Percentiles rank a stretch among this genome's conserved stretches.
phyloP scores from a whole-genome alignment of 306 rosid genomes.

The Fragaria vesca region DNA sequence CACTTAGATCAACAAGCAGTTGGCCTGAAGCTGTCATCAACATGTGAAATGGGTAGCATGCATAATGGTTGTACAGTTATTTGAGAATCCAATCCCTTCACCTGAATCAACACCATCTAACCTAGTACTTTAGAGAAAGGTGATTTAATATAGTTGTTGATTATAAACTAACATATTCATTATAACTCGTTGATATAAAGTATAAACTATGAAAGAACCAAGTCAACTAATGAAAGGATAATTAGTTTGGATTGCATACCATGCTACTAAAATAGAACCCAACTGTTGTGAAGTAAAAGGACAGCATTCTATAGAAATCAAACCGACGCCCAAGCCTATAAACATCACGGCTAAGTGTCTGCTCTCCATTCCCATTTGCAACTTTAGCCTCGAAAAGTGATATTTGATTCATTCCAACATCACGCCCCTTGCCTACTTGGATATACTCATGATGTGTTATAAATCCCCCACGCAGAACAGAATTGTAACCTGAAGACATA shows the following conservation, averaged over 20 bases:
- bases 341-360: conserved; percentile 96
- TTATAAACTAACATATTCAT: background rate
- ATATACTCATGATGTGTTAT: conserved; percentile 96
- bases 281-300: conserved; percentile 97
- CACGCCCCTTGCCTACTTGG: conserved; percentile 98
- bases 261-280: conserved; percentile 98
- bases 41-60: background rate
- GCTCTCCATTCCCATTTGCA: conserved; percentile 99
- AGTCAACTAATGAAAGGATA: background rate
- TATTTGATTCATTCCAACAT: conserved; percentile 97
- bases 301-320: conserved; percentile 92
- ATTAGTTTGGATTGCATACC: conserved; percentile 45
- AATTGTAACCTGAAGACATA: conserved; percentile 67
- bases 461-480: conserved; percentile 83
- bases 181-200: background rate
- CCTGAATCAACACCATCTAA: background rate
- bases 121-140: background rate
- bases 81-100: background rate
- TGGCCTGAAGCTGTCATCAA: background rate
- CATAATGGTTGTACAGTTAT: background rate
- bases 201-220: background rate
- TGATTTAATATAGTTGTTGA: too few relatives aligned
- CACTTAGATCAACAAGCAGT: background rate
- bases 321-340: conserved; percentile 93
- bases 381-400: conserved; percentile 97